Evolutionary conservation across 2,329 filamentous ascomycete genomes (phyloP).

Genomic region (Metarhizium sp.): DNA sequence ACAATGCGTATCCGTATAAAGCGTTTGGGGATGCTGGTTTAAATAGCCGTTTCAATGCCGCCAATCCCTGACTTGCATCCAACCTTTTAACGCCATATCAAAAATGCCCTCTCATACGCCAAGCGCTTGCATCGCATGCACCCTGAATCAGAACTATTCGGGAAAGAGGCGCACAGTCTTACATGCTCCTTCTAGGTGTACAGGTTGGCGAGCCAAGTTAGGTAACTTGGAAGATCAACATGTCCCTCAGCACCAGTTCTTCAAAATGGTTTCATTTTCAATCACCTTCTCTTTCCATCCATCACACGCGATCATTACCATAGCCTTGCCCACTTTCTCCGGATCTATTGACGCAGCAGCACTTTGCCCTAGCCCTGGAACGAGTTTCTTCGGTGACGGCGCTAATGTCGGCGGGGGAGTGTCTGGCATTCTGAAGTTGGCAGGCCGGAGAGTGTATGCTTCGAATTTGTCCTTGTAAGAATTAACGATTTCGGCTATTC

Average conservation of each 20-base stretch:
- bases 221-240: background rate
- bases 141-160: background rate
- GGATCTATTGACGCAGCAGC: constrained; percentile 23
- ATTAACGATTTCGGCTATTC: constrained; percentile 27
- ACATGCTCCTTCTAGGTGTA: background rate
- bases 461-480: constrained; percentile 21
- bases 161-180: background rate
- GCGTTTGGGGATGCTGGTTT: no score
- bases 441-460: constrained; percentile 27
- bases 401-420: constrained; percentile 14
- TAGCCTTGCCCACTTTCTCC: constrained; percentile 24
- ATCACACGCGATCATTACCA: constrained; percentile 26
- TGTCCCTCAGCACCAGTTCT: constrained; percentile 13
- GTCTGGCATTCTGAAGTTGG: constrained; percentile 18
- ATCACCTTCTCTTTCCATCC: constrained; percentile 25
- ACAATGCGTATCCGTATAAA: no score
- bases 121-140: background rate
- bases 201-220: background rate
- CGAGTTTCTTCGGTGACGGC: constrained; percentile 14
- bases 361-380: constrained; percentile 15
- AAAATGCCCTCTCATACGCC: background rate
- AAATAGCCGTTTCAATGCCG: no score
- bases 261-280: constrained; percentile 22
- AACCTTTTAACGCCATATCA: no score
- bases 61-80: no score